Conservation (phyloP, 2,329 filamentous ascomycete genomes). For the Coleophoma crateriformis region DNA sequence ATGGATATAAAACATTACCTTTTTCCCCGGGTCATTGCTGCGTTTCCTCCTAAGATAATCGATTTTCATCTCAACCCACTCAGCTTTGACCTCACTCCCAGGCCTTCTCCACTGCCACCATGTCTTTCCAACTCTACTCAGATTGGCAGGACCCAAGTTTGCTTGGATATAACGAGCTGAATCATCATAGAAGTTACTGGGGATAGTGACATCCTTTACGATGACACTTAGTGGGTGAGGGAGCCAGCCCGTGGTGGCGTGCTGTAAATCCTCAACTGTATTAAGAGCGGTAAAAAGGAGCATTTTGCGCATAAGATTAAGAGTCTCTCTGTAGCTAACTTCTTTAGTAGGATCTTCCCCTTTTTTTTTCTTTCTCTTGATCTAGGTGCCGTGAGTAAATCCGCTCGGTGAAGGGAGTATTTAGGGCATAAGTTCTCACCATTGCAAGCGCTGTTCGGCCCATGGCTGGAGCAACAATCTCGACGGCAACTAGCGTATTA, state of each 20-base stretch:
- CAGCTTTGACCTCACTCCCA: constrained; percentile 60
- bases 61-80: constrained; percentile 91
- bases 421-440: too few species aligned
- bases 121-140: constrained; percentile 70
- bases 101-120: constrained; percentile 83
- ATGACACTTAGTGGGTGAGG: constrained; percentile 82
- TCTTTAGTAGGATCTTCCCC: too few species aligned
- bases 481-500: too few species aligned
- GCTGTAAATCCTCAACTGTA: constrained; percentile 83
- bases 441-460: too few species aligned
- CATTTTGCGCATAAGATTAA: constrained; percentile 78
- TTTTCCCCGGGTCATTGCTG: constrained; percentile 50
- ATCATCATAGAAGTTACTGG: constrained; percentile 33
- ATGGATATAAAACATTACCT: constrained; percentile 87
- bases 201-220: constrained; percentile 59
- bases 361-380: too few species aligned
- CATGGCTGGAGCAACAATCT: too few species aligned
- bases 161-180: constrained; percentile 41
- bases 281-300: constrained; percentile 75
- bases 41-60: constrained; percentile 68
- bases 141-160: constrained; percentile 59
- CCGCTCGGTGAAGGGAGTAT: too few species aligned
- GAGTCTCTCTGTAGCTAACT: constrained; percentile 69
- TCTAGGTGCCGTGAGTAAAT: too few species aligned
- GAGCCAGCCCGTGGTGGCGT: constrained; percentile 83